Percentiles rank a stretch among this genome's conserved stretches.
These are phyloP conservation scores for Beauveria scarabaeidicola DNA, from an alignment of 2,329 filamentous ascomycete species.

Conservation along the genomic window DNA sequence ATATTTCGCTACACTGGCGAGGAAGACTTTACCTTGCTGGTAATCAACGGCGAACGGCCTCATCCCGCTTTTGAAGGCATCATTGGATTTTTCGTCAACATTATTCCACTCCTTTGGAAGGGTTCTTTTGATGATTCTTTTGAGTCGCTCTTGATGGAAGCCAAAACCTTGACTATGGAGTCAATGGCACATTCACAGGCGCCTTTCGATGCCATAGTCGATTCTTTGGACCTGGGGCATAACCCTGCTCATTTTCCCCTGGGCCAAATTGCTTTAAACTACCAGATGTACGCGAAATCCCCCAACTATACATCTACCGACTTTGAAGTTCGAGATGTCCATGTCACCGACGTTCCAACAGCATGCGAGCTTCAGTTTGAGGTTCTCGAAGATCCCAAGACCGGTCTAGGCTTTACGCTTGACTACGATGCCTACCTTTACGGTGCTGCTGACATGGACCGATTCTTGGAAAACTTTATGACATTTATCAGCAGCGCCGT, in stretches of 20 bases:
- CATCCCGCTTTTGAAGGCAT: not conserved
- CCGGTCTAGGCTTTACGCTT: not conserved
- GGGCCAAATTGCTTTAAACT: not conserved
- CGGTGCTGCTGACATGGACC: not conserved
- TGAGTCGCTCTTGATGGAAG: not conserved
- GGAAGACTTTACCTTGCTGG: not conserved
- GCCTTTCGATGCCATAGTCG: not conserved
- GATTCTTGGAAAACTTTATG: conserved; percentile 4
- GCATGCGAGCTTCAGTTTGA: conserved; percentile 2
- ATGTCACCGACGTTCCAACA: conserved; percentile 1
- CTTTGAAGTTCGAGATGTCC: not conserved
- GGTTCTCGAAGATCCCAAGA: conserved; percentile 3
- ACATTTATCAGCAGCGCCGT: not conserved
- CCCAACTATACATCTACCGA: not conserved
- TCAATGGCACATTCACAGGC: not conserved
- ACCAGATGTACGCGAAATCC: conserved; percentile 2
- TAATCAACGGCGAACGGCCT: not conserved
- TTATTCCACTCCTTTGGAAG: not conserved
- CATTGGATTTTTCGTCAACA: conserved; percentile 1
- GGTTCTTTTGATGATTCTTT: not conserved
- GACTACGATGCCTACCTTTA: conserved; percentile 1
- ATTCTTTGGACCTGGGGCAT: not conserved
- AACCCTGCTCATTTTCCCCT: not conserved
- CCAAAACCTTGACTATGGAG: not conserved
- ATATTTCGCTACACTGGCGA: not conserved